phyloP scores from a whole-genome alignment of 257 asterid species.

The Gentiana macrophylla region DNA sequence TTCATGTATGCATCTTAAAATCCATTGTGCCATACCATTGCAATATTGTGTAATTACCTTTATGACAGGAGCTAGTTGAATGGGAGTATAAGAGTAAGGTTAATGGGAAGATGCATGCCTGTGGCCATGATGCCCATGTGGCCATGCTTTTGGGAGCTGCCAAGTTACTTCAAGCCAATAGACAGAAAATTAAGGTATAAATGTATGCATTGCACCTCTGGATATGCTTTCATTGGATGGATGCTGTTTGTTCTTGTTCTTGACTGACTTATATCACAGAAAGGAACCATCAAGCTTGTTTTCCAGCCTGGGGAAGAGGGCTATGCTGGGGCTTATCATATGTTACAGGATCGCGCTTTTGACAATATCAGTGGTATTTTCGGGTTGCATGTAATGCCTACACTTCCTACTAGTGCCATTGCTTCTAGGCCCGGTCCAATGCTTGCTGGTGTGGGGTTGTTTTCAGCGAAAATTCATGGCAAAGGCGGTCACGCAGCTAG shows the following conservation, averaged over 20 bases:
- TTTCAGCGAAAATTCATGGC: constrained; percentile 44
- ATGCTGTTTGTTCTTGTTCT: neutral
- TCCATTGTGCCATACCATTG: neutral
- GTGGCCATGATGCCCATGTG: constrained; percentile 7
- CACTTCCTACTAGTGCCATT: constrained; percentile 32
- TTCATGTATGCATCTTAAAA: neutral
- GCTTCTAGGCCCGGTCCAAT: constrained; percentile 54
- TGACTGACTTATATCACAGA: neutral
- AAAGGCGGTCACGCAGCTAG: constrained; percentile 67
- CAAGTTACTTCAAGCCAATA: neutral
- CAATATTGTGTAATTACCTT: neutral
- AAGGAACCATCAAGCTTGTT: constrained; percentile 70
- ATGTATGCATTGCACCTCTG: neutral
- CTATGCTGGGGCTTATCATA: constrained; percentile 45
- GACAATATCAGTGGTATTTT: constrained; percentile 52
- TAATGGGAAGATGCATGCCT: constrained; percentile 5
- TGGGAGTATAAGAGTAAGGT: constrained; percentile 3
- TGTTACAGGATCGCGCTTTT: constrained; percentile 57
- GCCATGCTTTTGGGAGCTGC: constrained; percentile 7
- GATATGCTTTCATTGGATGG: constrained; percentile 7
- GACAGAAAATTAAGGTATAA: neutral
- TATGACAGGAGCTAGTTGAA: constrained; percentile 4
- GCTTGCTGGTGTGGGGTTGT: constrained; percentile 64
- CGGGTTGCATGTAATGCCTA: constrained; percentile 54
- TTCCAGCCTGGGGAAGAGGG: constrained; percentile 92